Conservation (phyloP, 371 early-diverging fungal species). For the Mucor irregularis region DNA sequence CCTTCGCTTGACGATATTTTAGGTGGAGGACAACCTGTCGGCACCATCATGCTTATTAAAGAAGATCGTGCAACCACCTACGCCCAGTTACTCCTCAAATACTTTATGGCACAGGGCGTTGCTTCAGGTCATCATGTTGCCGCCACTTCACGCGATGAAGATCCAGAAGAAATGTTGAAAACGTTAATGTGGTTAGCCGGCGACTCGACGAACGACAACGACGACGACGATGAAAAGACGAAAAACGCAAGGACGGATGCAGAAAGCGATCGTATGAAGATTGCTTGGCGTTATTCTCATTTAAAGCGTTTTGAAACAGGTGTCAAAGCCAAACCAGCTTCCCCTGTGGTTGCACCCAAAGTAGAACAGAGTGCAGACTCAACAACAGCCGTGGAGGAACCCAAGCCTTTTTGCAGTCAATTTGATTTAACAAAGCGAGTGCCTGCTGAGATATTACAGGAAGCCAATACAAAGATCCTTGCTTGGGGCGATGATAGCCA, state of each 20-base stretch:
- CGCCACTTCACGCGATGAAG: slow-evolving; percentile 68
- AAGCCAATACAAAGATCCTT: slow-evolving; percentile 46
- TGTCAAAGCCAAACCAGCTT: slow-evolving; percentile 34
- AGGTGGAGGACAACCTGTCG: slow-evolving; percentile 87
- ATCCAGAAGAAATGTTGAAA: slow-evolving; percentile 54
- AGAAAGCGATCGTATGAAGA: slow-evolving; percentile 74
- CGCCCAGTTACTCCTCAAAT: slow-evolving; percentile 75
- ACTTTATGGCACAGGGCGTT: slow-evolving; percentile 87
- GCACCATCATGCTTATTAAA: slow-evolving; percentile 77
- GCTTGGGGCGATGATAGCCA: slow-evolving; percentile 29
- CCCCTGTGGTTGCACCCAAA: slow-evolving; percentile 22
- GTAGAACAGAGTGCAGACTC: background rate
- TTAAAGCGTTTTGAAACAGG: slow-evolving; percentile 66
- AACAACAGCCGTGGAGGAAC: slow-evolving; percentile 19
- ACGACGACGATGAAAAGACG: slow-evolving; percentile 48
- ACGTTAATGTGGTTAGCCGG: slow-evolving; percentile 63
- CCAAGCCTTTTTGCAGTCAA: slow-evolving; percentile 65
- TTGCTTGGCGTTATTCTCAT: slow-evolving; percentile 93
- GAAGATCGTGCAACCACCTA: slow-evolving; percentile 86
- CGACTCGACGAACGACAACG: slow-evolving; percentile 51
- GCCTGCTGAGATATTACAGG: slow-evolving; percentile 48
- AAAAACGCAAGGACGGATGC: slow-evolving; percentile 33
- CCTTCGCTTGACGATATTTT: slow-evolving; percentile 87
- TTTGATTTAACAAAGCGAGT: slow-evolving; percentile 81
- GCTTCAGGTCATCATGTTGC: slow-evolving; percentile 75